These are phyloP conservation scores for Dactylis glomerata DNA, from an alignment of 176 grass and related monocot species.

Conservation along the genomic window DNA sequence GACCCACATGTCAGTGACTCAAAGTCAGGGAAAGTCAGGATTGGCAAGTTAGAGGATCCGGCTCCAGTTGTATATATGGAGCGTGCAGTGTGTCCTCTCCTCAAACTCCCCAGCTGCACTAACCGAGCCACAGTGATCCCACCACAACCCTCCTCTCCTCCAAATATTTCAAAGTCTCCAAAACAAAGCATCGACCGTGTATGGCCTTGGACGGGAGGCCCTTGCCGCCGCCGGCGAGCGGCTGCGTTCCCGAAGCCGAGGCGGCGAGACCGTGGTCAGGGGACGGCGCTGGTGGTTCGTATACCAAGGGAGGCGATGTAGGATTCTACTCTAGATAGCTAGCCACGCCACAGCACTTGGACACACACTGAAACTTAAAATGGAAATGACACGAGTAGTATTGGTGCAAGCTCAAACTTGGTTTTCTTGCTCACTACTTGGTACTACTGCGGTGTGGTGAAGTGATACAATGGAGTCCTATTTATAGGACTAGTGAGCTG, in stretches of 20 bases:
- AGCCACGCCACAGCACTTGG: too few species aligned
- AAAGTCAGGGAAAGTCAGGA: too few species aligned
- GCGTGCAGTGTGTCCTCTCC: background rate
- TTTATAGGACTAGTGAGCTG: too few species aligned
- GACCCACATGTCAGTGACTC: too few species aligned
- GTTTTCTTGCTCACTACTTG: too few species aligned
- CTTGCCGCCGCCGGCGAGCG: background rate
- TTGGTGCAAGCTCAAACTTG: too few species aligned
- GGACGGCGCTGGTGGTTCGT: background rate
- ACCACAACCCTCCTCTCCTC: background rate
- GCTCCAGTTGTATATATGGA: background rate
- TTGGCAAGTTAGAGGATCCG: too few species aligned
- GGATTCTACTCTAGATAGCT: too few species aligned
- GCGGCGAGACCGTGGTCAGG: background rate
- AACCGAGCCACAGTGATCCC: background rate
- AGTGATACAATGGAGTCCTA: too few species aligned
- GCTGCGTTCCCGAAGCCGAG: background rate
- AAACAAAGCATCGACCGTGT: background rate
- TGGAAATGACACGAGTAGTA: too few species aligned
- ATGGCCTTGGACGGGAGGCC: slow-evolving; percentile 32
- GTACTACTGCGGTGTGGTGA: too few species aligned
- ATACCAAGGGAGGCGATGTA: background rate
- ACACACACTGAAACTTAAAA: too few species aligned
- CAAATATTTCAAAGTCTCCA: background rate
- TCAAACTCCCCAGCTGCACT: background rate